Percentiles rank a stretch among this genome's conserved stretches.
Conservation (phyloP, 2,329 filamentous ascomycete species). For the Fusarium marasasianum region DNA sequence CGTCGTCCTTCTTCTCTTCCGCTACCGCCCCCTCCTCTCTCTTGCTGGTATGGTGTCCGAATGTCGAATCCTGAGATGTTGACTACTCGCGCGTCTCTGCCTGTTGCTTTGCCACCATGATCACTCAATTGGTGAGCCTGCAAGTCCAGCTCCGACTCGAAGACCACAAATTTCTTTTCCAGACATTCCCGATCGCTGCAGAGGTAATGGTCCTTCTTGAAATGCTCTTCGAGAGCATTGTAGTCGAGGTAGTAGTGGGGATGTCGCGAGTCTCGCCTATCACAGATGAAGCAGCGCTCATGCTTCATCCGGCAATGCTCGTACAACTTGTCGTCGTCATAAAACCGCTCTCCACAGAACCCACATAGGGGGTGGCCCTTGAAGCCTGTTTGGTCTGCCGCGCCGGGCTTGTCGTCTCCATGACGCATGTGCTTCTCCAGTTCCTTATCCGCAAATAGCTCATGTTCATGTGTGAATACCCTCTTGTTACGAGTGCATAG, state of each 20-base stretch:
- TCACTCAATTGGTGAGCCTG: constrained; percentile 90
- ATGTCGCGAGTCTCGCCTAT: constrained; percentile 72
- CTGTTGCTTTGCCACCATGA: constrained; percentile 86
- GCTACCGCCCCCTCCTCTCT: constrained; percentile 55
- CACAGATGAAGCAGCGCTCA: constrained; percentile 94
- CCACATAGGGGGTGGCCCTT: constrained; percentile 94
- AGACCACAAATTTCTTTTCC: constrained; percentile 98
- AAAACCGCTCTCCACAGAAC: constrained; percentile 92
- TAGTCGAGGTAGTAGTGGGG: constrained; percentile 95
- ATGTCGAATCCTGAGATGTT: constrained; percentile 89
- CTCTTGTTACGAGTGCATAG: constrained; percentile 94
- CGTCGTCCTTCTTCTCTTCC: constrained; percentile 53
- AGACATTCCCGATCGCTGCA: constrained; percentile 87
- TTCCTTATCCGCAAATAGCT: constrained; percentile 84
- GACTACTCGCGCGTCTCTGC: constrained; percentile 84
- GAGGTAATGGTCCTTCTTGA: constrained; percentile 85
- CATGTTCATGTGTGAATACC: constrained; percentile 97
- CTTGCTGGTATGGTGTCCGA: constrained; percentile 74
- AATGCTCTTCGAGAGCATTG: constrained; percentile 85
- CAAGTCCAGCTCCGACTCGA: constrained; percentile 92
- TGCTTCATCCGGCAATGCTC: constrained; percentile 93
- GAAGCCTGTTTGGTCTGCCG: constrained; percentile 92
- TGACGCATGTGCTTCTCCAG: constrained; percentile 87
- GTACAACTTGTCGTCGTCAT: constrained; percentile 94
- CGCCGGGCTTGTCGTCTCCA: constrained; percentile 90